phyloP scores from a whole-genome alignment of 257 asterid species.

The Asclepias syriaca region DNA sequence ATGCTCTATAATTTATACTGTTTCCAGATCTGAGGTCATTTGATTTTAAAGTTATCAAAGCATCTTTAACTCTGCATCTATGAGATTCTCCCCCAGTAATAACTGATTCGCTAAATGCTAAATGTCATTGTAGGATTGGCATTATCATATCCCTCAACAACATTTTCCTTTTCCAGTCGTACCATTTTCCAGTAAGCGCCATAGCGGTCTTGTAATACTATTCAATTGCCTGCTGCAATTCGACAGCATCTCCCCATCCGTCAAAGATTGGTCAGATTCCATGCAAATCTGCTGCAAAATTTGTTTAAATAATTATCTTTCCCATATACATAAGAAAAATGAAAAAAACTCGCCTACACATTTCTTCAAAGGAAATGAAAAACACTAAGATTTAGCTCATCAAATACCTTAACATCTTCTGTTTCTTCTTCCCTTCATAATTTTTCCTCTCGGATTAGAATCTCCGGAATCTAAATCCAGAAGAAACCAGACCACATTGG shows the following conservation, averaged over 20 bases:
- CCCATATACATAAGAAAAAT: too few relatives aligned
- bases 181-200: constrained; percentile 1
- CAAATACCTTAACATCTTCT: not conserved
- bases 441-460: not conserved
- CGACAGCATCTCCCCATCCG: not conserved
- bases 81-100: not conserved
- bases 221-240: constrained; percentile 8
- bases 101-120: too few relatives aligned
- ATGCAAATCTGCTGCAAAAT: constrained; percentile 3
- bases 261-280: not conserved
- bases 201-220: constrained; percentile 2
- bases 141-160: not conserved
- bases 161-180: not conserved
- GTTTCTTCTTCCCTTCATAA: not conserved
- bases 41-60: not conserved
- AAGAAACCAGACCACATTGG: not conserved
- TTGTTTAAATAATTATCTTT: not conserved
- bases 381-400: not conserved
- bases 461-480: not conserved
- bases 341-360: not conserved
- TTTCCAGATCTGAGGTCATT: not conserved
- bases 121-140: not conserved
- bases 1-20: not conserved
- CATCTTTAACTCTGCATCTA: not conserved
- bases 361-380: not conserved